Conservation (phyloP, 352 stramenopile species). For the Phytophthora chlamydospora region DNA sequence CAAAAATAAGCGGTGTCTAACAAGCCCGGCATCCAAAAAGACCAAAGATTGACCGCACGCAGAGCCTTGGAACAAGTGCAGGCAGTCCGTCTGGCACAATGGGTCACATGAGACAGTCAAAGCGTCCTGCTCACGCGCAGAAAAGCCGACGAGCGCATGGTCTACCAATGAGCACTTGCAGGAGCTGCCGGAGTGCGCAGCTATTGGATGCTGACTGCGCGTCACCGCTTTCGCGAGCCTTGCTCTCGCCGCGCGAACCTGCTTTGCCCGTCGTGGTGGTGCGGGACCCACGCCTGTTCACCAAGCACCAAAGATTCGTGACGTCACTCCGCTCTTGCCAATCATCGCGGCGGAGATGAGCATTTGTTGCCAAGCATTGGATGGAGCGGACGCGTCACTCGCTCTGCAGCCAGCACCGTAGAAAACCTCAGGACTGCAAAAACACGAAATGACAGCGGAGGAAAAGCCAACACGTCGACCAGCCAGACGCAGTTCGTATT, state of each 20-base stretch:
- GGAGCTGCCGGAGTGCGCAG: neutral
- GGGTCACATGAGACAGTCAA: constrained; percentile 43
- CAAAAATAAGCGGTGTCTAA: constrained; percentile 21
- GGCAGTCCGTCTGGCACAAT: neutral
- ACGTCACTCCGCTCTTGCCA: constrained; percentile 18
- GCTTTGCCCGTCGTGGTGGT: constrained; percentile 8
- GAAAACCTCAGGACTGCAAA: constrained; percentile 23
- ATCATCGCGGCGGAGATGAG: constrained; percentile 1
- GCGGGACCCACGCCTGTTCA: constrained; percentile 19
- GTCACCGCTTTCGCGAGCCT: constrained; percentile 19
- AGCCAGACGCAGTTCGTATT: constrained; percentile 7
- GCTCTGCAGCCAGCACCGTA: neutral
- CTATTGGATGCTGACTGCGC: constrained; percentile 22
- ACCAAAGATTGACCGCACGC: constrained; percentile 6
- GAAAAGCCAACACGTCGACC: constrained; percentile 12
- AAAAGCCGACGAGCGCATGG: constrained; percentile 13
- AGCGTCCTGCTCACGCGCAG: constrained; percentile 26
- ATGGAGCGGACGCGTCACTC: constrained; percentile 22
- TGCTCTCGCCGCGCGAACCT: constrained; percentile 9
- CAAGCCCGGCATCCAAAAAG: neutral
- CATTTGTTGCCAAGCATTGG: constrained; percentile 13
- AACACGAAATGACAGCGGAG: constrained; percentile 20
- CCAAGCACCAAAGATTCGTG: constrained; percentile 34
- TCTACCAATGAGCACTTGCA: constrained; percentile 18
- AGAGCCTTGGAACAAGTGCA: constrained; percentile 3